These are phyloP conservation scores for Penicillium sp. DNA, from an alignment of 2,329 filamentous ascomycete species.

Conservation along the genomic window DNA sequence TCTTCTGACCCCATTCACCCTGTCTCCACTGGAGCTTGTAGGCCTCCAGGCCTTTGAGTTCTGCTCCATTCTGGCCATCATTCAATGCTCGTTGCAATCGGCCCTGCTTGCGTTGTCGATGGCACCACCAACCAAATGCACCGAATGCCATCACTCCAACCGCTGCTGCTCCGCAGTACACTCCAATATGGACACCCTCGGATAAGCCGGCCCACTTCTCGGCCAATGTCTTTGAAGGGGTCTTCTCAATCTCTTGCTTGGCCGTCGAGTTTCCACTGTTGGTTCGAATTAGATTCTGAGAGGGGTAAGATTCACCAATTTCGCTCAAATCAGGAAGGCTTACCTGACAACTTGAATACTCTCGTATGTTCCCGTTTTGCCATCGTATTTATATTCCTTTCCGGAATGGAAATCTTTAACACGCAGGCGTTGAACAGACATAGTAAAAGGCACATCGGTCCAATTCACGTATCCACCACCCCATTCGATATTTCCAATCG, in stretches of 20 bases:
- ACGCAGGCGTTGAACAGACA: slow-evolving; percentile 70
- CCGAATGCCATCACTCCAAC: not conserved
- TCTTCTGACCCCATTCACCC: slow-evolving; percentile 21
- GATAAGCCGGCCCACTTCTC: slow-evolving; percentile 25
- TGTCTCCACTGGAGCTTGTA: slow-evolving; percentile 22
- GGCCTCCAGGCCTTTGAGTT: slow-evolving; percentile 17
- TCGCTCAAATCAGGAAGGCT: slow-evolving; percentile 20
- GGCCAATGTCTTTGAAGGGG: slow-evolving; percentile 15
- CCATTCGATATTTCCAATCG: slow-evolving; percentile 64
- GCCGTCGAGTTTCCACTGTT: slow-evolving; percentile 27
- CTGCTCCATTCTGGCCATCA: slow-evolving; percentile 14
- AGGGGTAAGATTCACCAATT: too few relatives aligned
- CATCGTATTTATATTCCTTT: slow-evolving; percentile 70
- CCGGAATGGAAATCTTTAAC: slow-evolving; percentile 63
- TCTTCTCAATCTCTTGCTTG: slow-evolving; percentile 17
- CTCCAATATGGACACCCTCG: slow-evolving; percentile 21
- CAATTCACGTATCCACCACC: slow-evolving; percentile 73
- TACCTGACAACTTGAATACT: slow-evolving; percentile 64
- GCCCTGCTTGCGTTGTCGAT: slow-evolving; percentile 22
- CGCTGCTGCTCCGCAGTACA: slow-evolving; percentile 18
- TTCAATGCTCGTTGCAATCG: slow-evolving; percentile 24
- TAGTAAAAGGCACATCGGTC: slow-evolving; percentile 69
- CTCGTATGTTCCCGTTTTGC: slow-evolving; percentile 65
- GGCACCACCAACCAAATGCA: slow-evolving; percentile 18
- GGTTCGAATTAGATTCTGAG: not conserved